Base-by-base conservation (phyloP, 2,329 filamentous ascomycete species). In the Fusarium annulatum region DNA sequence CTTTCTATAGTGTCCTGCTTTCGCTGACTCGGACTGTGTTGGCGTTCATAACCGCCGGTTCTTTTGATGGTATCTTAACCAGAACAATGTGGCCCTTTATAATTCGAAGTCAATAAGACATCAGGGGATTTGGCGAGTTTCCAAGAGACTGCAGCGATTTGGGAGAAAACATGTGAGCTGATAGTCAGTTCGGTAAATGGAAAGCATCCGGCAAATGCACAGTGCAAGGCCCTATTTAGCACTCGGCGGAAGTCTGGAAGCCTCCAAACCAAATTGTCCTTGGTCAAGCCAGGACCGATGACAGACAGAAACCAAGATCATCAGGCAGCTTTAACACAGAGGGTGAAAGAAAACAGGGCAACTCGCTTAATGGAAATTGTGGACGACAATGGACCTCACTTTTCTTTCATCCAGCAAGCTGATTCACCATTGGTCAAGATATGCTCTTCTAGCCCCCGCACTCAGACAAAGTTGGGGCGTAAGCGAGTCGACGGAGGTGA, bases 271-370 rank as follows among this genome's bases (percentile, higher is more conserved):
- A 64, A 52, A 51, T 64, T 64, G 45, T 28, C 34, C 59, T 64
- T 58, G 62, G 38, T 58, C 33, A 46, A 59, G 23, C 39, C 63
- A 23, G 30, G 39, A 19, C 72, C 80, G 81, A 83, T 82, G 81
- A 77, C 76, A 70, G 71, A 62, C 74, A 71, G 79, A 83, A 83
- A 78, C n/a, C 74, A 67, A 83, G 81, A 83, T 83, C 75, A 55
- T 21, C 61, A 41, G 26, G 45, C 39, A 49, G 21, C 34, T 60
- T 39, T 33, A 21, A 67, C 23, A 34, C 33, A n/a, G 33, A 21
- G 16, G 30, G 30, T 55, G 65, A 68, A 68, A 68, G 64, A 68
- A 68, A 68, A 55, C 64, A 68, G 23, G 48, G 42, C 34, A 19
- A 18, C 42, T 41, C 52, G 26, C 41, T n/a, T 38, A 42, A 18